Conservation (phyloP, 345 rosid species). For the Citrus australasica region DNA sequence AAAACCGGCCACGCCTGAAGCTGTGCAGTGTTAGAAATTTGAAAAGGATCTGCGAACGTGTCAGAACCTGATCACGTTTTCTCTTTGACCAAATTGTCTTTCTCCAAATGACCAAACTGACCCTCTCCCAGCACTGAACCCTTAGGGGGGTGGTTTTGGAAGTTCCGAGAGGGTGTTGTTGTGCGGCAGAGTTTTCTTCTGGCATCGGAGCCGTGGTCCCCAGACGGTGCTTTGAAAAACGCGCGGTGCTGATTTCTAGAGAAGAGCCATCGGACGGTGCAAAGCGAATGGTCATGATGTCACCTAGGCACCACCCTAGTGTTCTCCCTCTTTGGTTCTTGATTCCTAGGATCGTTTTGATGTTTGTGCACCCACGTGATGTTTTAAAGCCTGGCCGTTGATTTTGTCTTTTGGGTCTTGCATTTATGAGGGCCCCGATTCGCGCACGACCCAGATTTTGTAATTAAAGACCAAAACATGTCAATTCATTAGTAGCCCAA, state of each 20-base stretch:
- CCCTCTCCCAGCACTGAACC: not conserved
- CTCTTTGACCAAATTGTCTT: slow-evolving; percentile 31
- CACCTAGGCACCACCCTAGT: not conserved
- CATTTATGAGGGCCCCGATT: too few species aligned
- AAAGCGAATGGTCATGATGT: slow-evolving; percentile 1
- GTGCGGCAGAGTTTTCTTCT: not conserved
- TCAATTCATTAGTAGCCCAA: not conserved
- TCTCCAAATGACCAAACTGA: slow-evolving; percentile 8
- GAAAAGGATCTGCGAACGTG: not conserved
- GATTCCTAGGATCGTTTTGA: slow-evolving; percentile 24
- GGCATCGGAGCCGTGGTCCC: not conserved
- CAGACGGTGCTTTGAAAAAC: slow-evolving; percentile 16
- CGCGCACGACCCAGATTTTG: not conserved
- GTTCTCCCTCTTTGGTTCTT: not conserved
- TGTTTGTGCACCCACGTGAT: slow-evolving; percentile 19
- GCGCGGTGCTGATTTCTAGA: slow-evolving; percentile 38
- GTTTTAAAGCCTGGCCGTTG: slow-evolving; percentile 14
- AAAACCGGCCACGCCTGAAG: slow-evolving; percentile 35
- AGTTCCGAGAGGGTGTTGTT: not conserved
- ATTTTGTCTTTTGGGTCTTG: not conserved
- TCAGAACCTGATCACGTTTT: slow-evolving; percentile 9
- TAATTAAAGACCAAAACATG: too few species aligned
- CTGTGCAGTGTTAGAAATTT: slow-evolving; percentile 3
- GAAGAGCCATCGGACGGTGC: slow-evolving; percentile 22
- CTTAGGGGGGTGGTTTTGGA: not conserved